These are phyloP conservation scores for Trichoderma arundinaceum DNA, from an alignment of 2,329 filamentous ascomycete species.

Conservation along the genomic window DNA sequence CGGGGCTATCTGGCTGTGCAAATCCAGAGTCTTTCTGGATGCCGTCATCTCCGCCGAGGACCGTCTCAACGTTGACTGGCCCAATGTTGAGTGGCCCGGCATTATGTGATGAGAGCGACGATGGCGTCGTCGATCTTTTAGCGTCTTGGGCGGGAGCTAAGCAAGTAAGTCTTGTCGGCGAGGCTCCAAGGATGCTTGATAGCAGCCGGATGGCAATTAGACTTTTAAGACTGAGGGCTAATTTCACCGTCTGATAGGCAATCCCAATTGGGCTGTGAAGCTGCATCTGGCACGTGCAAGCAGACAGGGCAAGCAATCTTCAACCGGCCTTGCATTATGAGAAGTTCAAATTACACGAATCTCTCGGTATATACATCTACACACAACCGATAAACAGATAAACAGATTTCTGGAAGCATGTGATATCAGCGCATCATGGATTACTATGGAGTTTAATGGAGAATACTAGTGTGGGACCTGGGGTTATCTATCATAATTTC, in stretches of 20 bases:
- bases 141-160: slow-evolving; percentile 16
- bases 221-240: neutral
- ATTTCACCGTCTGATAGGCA: neutral
- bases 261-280: slow-evolving; percentile 3
- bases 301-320: no score
- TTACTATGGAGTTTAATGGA: neutral
- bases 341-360: no score
- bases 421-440: slow-evolving; percentile 9
- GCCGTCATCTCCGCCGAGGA: neutral
- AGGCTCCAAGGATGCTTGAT: neutral
- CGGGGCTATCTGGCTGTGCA: neutral
- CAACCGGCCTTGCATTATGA: no score
- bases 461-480: neutral
- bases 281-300: neutral
- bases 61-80: neutral
- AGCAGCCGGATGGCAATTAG: neutral
- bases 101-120: slow-evolving; percentile 1
- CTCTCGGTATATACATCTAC: no score
- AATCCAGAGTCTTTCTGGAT: neutral
- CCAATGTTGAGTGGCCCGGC: neutral
- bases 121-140: neutral
- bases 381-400: neutral
- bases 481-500: neutral
- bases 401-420: neutral
- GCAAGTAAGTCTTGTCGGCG: slow-evolving; percentile 16